A percentile compares a stretch with the other conserved stretches of the same genome.
phyloP scores from a whole-genome alignment of 768 basidiomycete genomes.

The Suillus decipiens region DNA sequence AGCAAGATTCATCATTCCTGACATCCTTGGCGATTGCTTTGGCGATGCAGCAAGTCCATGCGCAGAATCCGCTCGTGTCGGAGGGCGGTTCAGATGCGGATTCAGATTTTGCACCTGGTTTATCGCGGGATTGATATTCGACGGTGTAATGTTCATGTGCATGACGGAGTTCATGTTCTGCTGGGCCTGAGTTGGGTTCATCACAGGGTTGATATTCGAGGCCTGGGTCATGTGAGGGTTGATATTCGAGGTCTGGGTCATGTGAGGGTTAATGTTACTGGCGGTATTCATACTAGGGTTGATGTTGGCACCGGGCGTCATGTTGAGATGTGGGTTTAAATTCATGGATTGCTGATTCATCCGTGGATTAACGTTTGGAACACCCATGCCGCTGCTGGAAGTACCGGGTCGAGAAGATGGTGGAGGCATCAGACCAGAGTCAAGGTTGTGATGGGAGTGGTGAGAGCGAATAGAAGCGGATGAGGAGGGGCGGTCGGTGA shows the following conservation, averaged over 20 bases:
- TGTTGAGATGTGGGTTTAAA: conserved; percentile 23
- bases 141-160: conserved; percentile 18
- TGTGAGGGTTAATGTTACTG: conserved; percentile 16
- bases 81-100: conserved; percentile 27
- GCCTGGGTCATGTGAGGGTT: conserved; percentile 22
- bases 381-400: conserved; percentile 21
- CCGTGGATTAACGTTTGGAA: conserved; percentile 19
- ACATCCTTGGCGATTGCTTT: conserved; percentile 29
- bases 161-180: conserved; percentile 17
- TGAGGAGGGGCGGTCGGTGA: conserved; percentile 28
- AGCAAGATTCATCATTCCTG: conserved; percentile 6
- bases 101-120: conserved; percentile 4
- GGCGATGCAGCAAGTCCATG: conserved; percentile 26
- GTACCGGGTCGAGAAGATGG: conserved; percentile 29
- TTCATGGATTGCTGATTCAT: conserved; percentile 28
- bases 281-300: conserved; percentile 18
- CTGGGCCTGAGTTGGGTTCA: conserved; percentile 17
- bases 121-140: conserved; percentile 20
- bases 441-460: conserved; percentile 26
- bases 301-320: conserved; percentile 14
- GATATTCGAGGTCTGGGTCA: conserved; percentile 28
- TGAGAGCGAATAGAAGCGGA: conserved; percentile 31
- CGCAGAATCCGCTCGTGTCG: conserved; percentile 32
- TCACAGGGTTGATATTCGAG: conserved; percentile 21
- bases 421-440: conserved; percentile 26